Evolutionary conservation across 2,329 filamentous ascomycete genomes (phyloP).

Genomic region (Metarhizium humberi): DNA sequence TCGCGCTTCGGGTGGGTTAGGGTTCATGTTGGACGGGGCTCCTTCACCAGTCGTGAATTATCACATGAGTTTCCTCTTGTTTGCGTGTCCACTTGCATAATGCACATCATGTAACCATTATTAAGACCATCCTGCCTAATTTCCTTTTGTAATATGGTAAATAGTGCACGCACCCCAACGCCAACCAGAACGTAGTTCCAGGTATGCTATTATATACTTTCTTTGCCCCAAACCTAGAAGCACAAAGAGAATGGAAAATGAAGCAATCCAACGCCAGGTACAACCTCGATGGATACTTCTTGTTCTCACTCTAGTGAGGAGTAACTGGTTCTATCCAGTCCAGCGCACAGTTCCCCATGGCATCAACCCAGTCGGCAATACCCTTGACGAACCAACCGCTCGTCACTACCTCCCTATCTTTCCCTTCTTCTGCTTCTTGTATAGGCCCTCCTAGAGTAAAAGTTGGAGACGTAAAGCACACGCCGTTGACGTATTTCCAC

Average conservation of each 20-base stretch:
- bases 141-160: no score
- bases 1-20: not conserved
- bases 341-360: slow-evolving; percentile 32
- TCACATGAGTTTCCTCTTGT: no score
- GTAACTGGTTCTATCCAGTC: slow-evolving; percentile 26
- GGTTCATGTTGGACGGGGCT: not conserved
- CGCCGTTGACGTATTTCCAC: slow-evolving; percentile 34
- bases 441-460: slow-evolving; percentile 34
- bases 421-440: slow-evolving; percentile 14
- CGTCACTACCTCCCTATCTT: slow-evolving; percentile 18
- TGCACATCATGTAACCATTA: no score
- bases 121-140: no score
- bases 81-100: no score
- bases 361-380: slow-evolving; percentile 37
- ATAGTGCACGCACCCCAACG: not conserved
- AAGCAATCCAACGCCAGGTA: not conserved
- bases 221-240: no score
- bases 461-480: slow-evolving; percentile 32
- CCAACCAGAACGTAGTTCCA: not conserved
- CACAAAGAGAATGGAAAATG: not conserved
- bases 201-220: not conserved
- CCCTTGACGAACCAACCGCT: slow-evolving; percentile 38
- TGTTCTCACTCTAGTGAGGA: not conserved
- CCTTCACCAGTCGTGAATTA: no score
- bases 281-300: not conserved